phyloP scores from a whole-genome alignment of 768 basidiomycete genomes.

The Calocybe indica region DNA sequence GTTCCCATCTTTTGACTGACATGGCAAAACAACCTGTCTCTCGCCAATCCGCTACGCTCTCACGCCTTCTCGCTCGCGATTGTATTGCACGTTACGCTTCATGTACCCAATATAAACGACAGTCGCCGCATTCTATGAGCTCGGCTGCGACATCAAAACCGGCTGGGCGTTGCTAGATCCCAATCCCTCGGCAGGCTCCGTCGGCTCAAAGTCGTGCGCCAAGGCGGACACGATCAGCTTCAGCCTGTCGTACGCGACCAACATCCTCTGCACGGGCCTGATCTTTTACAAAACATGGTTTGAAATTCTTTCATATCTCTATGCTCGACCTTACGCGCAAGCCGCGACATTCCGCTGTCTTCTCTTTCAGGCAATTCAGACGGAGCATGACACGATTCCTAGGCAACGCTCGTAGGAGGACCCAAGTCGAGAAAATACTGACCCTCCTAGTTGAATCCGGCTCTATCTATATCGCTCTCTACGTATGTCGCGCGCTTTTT shows the following conservation, averaged over 20 bases:
- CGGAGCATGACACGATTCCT: conserved; percentile 17
- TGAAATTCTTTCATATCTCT: background rate
- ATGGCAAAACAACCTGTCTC: no score
- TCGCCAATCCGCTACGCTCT: no score
- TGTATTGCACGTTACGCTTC: background rate
- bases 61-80: background rate
- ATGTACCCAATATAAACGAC: background rate
- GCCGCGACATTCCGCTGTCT: background rate
- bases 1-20: no score
- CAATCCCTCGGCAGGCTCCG: conserved; percentile 17
- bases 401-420: conserved; percentile 16
- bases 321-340: background rate
- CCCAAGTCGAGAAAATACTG: conserved; percentile 20
- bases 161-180: conserved; percentile 17
- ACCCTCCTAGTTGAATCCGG: conserved; percentile 23
- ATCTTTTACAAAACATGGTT: conserved; percentile 22
- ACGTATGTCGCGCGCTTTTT: conserved; percentile 11
- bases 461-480: conserved; percentile 19
- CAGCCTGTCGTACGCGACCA: conserved; percentile 22
- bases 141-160: conserved; percentile 21
- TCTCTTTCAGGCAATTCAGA: conserved; percentile 14
- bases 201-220: conserved; percentile 17
- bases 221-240: conserved; percentile 22
- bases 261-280: conserved; percentile 22
- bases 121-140: conserved; percentile 23